phyloP scores from a whole-genome alignment of 192 early-diverging fungal species.

The Entomortierella chlamydospora region DNA sequence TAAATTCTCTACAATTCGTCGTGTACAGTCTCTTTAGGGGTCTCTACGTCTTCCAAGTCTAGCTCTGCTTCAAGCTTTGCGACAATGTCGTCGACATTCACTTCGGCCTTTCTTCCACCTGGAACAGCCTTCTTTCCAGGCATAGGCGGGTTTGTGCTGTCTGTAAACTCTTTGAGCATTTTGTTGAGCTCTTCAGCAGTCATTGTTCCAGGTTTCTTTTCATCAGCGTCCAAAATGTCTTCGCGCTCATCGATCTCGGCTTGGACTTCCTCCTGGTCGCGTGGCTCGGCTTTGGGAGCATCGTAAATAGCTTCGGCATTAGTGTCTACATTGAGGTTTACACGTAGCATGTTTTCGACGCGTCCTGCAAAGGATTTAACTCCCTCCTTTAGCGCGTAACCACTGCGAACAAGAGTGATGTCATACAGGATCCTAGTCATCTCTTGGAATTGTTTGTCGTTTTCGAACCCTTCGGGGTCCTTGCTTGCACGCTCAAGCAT shows the following conservation, averaged over 20 bases:
- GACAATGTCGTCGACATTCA: slow-evolving; percentile 53
- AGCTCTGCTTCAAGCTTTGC: slow-evolving; percentile 48
- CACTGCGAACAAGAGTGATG: slow-evolving; percentile 71
- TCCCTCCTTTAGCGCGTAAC: slow-evolving; percentile 67
- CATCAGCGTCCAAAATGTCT: slow-evolving; percentile 43
- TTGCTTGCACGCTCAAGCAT: slow-evolving; percentile 63
- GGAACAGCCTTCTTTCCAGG: neutral
- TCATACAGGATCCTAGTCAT: slow-evolving; percentile 71
- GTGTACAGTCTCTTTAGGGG: slow-evolving; percentile 29
- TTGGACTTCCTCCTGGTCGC: slow-evolving; percentile 44
- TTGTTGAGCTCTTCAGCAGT: slow-evolving; percentile 46
- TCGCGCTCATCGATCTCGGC: slow-evolving; percentile 45
- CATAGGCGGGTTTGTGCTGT: slow-evolving; percentile 46
- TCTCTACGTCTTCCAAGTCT: too few relatives aligned
- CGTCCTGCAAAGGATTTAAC: slow-evolving; percentile 62
- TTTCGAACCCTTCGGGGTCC: slow-evolving; percentile 47
- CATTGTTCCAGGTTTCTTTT: slow-evolving; percentile 32
- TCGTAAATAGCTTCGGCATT: slow-evolving; percentile 56
- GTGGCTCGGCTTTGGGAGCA: slow-evolving; percentile 39
- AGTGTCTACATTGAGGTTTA: slow-evolving; percentile 60
- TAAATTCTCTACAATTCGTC: slow-evolving; percentile 48
- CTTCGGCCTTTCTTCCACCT: slow-evolving; percentile 30
- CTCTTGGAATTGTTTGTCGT: slow-evolving; percentile 58
- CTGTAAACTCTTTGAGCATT: slow-evolving; percentile 49
- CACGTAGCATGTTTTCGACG: slow-evolving; percentile 66